Percentiles rank a stretch among this genome's conserved stretches.
phyloP scores from a whole-genome alignment of 805 yeast genomes.

The Spathaspora boniae region DNA sequence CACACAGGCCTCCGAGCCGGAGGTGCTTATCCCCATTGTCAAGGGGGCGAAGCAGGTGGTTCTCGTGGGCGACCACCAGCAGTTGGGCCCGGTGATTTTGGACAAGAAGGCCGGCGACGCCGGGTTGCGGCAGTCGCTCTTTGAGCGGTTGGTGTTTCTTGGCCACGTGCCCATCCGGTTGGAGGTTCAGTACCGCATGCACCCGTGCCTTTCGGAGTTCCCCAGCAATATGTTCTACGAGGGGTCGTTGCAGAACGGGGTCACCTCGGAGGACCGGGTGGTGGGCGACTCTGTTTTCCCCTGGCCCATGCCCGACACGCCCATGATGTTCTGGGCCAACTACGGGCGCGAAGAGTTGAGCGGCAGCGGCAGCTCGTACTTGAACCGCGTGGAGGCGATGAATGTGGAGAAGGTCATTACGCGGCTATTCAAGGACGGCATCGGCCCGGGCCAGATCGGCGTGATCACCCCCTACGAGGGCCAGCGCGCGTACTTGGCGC shows the following conservation, averaged over 20 bases:
- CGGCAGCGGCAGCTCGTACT: slow-evolving; percentile 72
- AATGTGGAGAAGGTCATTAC: slow-evolving; percentile 79
- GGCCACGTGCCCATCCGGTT: slow-evolving; percentile 84
- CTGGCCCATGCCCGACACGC: slow-evolving; percentile 83
- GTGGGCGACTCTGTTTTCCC: slow-evolving; percentile 61
- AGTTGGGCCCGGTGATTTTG: slow-evolving; percentile 86
- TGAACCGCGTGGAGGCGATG: slow-evolving; percentile 88
- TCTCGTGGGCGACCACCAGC: slow-evolving; percentile 94
- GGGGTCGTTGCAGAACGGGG: slow-evolving; percentile 89
- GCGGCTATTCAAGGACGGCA: slow-evolving; percentile 69
- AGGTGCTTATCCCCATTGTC: slow-evolving; percentile 81
- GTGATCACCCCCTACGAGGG: slow-evolving; percentile 95
- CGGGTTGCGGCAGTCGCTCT: slow-evolving; percentile 80
- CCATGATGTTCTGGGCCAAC: slow-evolving; percentile 96
- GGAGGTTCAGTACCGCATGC: slow-evolving; percentile 94
- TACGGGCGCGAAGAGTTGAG: slow-evolving; percentile 88
- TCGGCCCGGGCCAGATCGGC: slow-evolving; percentile 80
- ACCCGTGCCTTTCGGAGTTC: slow-evolving; percentile 82
- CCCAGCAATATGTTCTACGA: slow-evolving; percentile 91
- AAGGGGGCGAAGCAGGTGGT: slow-evolving; percentile 88
- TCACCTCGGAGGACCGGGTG: slow-evolving; percentile 68
- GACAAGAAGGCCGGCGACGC: slow-evolving; percentile 81
- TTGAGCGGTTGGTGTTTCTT: slow-evolving; percentile 77
- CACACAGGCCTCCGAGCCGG: slow-evolving; percentile 94
- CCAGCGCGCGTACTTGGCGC: slow-evolving; percentile 77